phyloP scores from a whole-genome alignment of 1,284 basidiomycete genomes.

The Cutaneotrichosporon sp. region DNA sequence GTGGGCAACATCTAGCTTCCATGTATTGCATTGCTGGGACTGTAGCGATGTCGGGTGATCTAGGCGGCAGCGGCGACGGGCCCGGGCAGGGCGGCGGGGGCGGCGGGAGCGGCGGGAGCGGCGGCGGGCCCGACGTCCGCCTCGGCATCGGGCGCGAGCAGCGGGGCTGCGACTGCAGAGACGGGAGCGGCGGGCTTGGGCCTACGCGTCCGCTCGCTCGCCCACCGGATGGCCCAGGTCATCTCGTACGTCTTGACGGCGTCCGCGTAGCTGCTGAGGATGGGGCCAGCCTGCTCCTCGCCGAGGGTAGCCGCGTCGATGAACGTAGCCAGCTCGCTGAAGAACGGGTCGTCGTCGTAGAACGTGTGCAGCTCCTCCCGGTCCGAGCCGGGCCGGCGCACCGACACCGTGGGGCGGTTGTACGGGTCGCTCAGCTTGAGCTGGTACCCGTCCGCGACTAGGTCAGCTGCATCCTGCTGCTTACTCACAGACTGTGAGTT shows the following conservation, averaged over 20 bases:
- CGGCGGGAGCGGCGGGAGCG: too few relatives aligned
- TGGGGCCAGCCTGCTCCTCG: constrained; percentile 32
- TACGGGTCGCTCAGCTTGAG: constrained; percentile 53
- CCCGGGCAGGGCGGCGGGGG: too few relatives aligned
- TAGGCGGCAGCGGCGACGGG: too few relatives aligned
- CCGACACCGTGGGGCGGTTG: constrained; percentile 45
- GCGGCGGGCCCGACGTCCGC: too few relatives aligned
- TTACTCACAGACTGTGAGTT: constrained; percentile 44
- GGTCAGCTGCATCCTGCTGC: too few relatives aligned
- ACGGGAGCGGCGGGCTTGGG: neutral
- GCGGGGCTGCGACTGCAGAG: neutral
- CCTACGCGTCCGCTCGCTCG: constrained; percentile 30
- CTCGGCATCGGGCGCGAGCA: neutral
- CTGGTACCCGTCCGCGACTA: constrained; percentile 43
- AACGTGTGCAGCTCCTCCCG: constrained; percentile 30
- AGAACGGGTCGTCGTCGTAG: constrained; percentile 53
- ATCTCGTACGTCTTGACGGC: constrained; percentile 79
- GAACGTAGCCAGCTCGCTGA: constrained; percentile 53
- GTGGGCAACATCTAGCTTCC: constrained; percentile 3
- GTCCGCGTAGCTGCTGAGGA: constrained; percentile 61
- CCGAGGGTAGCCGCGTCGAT: constrained; percentile 46
- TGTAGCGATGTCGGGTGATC: too few relatives aligned
- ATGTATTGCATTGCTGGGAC: neutral
- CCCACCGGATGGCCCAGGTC: constrained; percentile 43
- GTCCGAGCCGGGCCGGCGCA: constrained; percentile 53